Evolutionary conservation across 2,329 filamentous ascomycete genomes (phyloP).

Genomic region (Colletotrichum eremochloae): DNA sequence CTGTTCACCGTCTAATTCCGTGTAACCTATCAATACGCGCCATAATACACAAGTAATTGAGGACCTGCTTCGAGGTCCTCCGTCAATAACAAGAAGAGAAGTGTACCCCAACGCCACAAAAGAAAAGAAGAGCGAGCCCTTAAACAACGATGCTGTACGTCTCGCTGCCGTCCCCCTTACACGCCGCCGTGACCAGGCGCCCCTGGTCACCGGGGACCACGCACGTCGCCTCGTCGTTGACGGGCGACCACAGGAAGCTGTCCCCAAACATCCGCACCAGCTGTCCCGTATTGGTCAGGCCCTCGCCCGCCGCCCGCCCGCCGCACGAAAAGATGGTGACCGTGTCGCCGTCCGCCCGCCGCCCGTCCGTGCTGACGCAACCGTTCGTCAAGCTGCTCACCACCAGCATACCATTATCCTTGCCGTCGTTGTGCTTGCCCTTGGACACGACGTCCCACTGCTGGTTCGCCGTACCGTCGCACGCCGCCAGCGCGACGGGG

Average conservation of each 20-base stretch:
- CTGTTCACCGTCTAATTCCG: neutral
- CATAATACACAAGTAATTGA: neutral
- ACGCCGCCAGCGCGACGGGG: constrained; percentile 60
- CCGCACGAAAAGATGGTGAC: constrained; percentile 67
- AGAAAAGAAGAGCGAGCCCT: neutral
- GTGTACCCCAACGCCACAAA: neutral
- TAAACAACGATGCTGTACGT: constrained; percentile 47
- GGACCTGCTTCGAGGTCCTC: neutral
- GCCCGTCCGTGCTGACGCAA: constrained; percentile 64
- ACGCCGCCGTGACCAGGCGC: constrained; percentile 50
- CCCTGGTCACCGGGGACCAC: constrained; percentile 54
- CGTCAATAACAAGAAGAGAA: neutral
- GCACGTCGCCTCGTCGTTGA: constrained; percentile 60
- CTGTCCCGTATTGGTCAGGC: constrained; percentile 62
- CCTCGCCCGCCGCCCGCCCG: constrained; percentile 63
- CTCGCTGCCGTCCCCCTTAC: constrained; percentile 46
- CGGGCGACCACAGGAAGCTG: constrained; percentile 59
- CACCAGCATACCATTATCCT: constrained; percentile 57
- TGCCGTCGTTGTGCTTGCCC: constrained; percentile 62
- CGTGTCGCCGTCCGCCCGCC: constrained; percentile 59
- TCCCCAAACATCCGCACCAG: constrained; percentile 61
- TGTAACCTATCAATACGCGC: neutral
- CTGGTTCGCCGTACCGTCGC: constrained; percentile 60
- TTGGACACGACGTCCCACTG: constrained; percentile 65
- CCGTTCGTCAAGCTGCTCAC: constrained; percentile 65